Conservation (phyloP, 2,329 filamentous ascomycete species). For the Fusarium paranaense region DNA sequence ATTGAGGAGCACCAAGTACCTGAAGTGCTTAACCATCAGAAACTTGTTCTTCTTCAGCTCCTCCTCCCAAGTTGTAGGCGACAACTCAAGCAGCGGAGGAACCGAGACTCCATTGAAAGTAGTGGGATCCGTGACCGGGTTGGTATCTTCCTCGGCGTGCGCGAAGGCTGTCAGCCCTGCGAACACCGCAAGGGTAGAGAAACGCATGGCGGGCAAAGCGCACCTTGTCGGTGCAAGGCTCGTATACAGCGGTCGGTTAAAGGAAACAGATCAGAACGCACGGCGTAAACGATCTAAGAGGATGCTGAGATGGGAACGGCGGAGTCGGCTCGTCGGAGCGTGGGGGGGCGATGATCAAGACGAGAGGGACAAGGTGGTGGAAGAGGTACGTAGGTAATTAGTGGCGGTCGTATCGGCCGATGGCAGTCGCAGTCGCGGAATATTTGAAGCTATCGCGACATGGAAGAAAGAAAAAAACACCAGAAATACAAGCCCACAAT, state of each 20-base stretch:
- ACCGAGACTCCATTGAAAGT: slow-evolving; percentile 76
- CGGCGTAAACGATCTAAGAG: neutral
- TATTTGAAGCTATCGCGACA: slow-evolving; percentile 23
- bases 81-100: slow-evolving; percentile 72
- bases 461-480: slow-evolving; percentile 15
- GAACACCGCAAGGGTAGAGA: slow-evolving; percentile 58
- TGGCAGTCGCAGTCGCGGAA: slow-evolving; percentile 7
- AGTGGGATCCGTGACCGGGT: slow-evolving; percentile 57
- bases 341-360: slow-evolving; percentile 9
- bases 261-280: neutral
- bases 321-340: slow-evolving; percentile 4
- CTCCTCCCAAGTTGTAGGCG: slow-evolving; percentile 66
- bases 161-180: slow-evolving; percentile 54
- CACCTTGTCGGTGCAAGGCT: slow-evolving; percentile 12
- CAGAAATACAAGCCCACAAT: slow-evolving; percentile 26
- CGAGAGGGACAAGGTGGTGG: slow-evolving; percentile 17
- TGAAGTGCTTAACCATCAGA: slow-evolving; percentile 73
- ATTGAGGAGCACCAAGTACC: slow-evolving; percentile 57
- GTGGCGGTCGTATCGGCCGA: slow-evolving; percentile 31
- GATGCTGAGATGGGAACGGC: neutral
- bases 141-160: slow-evolving; percentile 49
- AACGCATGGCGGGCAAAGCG: slow-evolving; percentile 46
- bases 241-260: neutral
- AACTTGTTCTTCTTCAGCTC: slow-evolving; percentile 66
- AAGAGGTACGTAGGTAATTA: slow-evolving; percentile 12